Base-by-base conservation (phyloP, 2,329 filamentous ascomycete species). In the Ceratocystis colombiana region DNA sequence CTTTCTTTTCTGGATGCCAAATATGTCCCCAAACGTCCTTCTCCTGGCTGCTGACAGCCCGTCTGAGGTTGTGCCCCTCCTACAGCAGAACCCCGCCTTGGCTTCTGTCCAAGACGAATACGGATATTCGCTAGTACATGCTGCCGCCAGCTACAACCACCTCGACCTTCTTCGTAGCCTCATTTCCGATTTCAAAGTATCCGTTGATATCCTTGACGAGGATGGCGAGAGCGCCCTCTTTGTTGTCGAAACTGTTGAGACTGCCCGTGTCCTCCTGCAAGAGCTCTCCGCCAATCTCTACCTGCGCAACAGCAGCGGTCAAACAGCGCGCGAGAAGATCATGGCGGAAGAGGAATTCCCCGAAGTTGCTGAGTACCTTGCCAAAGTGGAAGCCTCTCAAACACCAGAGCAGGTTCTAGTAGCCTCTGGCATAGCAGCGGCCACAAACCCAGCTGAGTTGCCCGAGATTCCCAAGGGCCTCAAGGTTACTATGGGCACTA, bases 221-320 rank as follows among this genome's bases (percentile, higher is more conserved):
- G 94, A 99, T 74, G 84, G 86, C 66, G 94, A 99, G 77, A 96
- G 93, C 1, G 88, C 93, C n/a, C 79, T 99, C 3, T 99, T 96
- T 73, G 90, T 91, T n/a, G 85, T 87, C 33, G 94, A 99, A 76
- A 89, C 85, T 0, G 79, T 88, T 62, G 86, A 89, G 3, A 87
- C 90, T 55, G 93, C 93, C 22, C 84, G 84, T 71, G 83, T 87
- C 64, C 79, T 99, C 6, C 83, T 97, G 2, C 90, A 95, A 72
- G 90, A 96, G 74, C 79, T 97, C 2, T 84, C 86, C 4, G 84
- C 88, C 41, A 85, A 96, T 71, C 75, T 83, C 46, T 77, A 76
- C 22, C 79, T 87, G 68, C 81, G 77, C 70, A 92, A 94, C 69
- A 78, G 81, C 25, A 90, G 95, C 17, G 91, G 89, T 2, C 77